Base-by-base conservation (phyloP, 495 filamentous ascomycete species). In the Penicillium verhagenii region DNA sequence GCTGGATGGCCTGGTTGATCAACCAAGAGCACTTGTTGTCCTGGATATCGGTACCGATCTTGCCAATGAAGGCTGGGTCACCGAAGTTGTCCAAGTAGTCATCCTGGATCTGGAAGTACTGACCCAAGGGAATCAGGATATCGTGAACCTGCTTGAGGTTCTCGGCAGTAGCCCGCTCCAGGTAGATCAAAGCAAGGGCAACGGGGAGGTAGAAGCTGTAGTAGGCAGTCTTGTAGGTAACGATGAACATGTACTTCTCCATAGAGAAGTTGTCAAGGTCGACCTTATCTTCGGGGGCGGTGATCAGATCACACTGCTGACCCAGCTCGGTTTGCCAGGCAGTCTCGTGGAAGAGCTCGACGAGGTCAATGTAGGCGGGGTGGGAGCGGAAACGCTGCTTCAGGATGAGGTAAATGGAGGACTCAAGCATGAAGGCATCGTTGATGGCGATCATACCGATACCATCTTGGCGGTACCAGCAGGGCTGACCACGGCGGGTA, bases 11-110 rank as follows among this genome's bases (percentile, higher is more conserved):
- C 72, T 96, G 87, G 79, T 97, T 97, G 67, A 98, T 81, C 19
- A 97, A 71, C 94, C 94, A 98, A 6, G 88, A 92, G 80, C 94
- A 98, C 80, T 98, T 98, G 83, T 98, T 98, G 72, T 98, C 94
- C 78, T 90, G 83, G 68, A 98, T 98, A 66, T 98, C 94, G 55
- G 95, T 98, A 50, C 94, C 94, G 59, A 98, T 95, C 83, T 98
- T 98, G 66, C 94, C 94, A 64, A 98, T 94, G 90, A 96, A 81
- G 28, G 88, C 84, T 21, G 94, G 92, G 62, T 92, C 86, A 57
- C 94, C 95, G 60, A 91, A 98, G 72, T 91, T 92, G 79, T 98
- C 95, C 38, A 98, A 89, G 78, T 92, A 98, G 80, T 98, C 95
- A 67, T 98, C 94, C 74, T 97, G 94, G 59, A 96, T 82, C 73